phyloP scores from a whole-genome alignment of 2,329 filamentous ascomycete genomes.

The Xylariomycetidae sp. region DNA sequence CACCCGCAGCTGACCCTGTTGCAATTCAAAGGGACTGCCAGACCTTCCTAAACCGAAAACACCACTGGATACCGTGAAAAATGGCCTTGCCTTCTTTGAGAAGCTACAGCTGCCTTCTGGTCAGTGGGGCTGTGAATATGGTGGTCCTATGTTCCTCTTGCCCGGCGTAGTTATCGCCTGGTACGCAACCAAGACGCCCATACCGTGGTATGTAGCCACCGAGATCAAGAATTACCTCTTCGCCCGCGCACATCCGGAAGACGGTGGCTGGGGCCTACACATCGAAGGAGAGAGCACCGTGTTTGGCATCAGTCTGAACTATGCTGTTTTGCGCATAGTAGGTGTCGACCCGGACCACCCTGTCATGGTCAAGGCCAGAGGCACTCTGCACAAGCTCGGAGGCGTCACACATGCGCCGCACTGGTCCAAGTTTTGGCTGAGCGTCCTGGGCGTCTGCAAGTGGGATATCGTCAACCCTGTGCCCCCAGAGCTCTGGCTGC shows the following conservation, averaged over 20 bases:
- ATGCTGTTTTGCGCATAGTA: constrained; percentile 71
- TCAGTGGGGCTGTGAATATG: constrained; percentile 97
- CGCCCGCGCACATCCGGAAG: constrained; percentile 73
- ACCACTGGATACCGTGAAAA: constrained; percentile 70
- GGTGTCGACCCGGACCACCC: constrained; percentile 80
- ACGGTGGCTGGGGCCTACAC: constrained; percentile 96
- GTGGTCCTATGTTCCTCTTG: constrained; percentile 92
- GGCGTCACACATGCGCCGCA: constrained; percentile 81
- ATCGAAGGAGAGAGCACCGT: constrained; percentile 90
- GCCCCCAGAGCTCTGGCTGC: constrained; percentile 86
- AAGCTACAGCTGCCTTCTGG: constrained; percentile 82
- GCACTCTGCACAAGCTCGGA: constrained; percentile 75
- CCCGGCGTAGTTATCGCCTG: constrained; percentile 79
- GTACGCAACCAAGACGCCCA: constrained; percentile 83
- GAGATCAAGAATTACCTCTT: constrained; percentile 93
- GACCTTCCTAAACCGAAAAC: constrained; percentile 63
- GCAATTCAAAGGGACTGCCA: constrained; percentile 58
- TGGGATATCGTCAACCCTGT: constrained; percentile 96
- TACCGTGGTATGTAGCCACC: constrained; percentile 70
- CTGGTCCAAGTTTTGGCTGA: constrained; percentile 97
- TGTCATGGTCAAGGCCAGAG: constrained; percentile 78
- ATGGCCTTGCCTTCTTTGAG: constrained; percentile 84
- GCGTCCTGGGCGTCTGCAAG: constrained; percentile 70
- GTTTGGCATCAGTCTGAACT: constrained; percentile 87
- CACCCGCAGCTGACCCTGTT: constrained; percentile 3